These are phyloP conservation scores for Cordyceps militaris DNA, from an alignment of 2,329 filamentous ascomycete species.

Conservation along the genomic window DNA sequence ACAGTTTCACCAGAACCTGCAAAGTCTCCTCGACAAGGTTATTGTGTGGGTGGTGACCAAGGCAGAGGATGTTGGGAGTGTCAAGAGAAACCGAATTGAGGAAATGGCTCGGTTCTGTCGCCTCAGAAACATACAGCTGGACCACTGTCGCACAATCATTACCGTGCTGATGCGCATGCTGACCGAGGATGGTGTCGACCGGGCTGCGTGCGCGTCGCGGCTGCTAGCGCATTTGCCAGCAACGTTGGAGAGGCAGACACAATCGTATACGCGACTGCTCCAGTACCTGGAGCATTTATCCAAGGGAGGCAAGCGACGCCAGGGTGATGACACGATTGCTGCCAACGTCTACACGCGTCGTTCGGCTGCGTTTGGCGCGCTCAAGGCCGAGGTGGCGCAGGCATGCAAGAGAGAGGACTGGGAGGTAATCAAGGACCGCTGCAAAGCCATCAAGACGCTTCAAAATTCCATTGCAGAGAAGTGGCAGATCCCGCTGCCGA, in stretches of 20 bases:
- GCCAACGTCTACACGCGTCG: slow-evolving; percentile 16
- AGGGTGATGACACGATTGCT: slow-evolving; percentile 1
- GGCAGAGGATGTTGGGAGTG: slow-evolving; percentile 11
- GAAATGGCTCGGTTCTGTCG: slow-evolving; percentile 16
- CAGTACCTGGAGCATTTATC: slow-evolving; percentile 15
- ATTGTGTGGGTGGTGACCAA: slow-evolving; percentile 17
- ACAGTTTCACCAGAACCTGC: slow-evolving; percentile 14
- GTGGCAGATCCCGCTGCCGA: background rate
- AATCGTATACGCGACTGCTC: slow-evolving; percentile 15
- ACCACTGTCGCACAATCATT: slow-evolving; percentile 17
- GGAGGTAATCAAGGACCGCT: slow-evolving; percentile 8
- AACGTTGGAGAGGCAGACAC: slow-evolving; percentile 13
- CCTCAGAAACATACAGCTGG: slow-evolving; percentile 16
- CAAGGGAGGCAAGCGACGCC: slow-evolving; percentile 9
- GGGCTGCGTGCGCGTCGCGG: slow-evolving; percentile 6
- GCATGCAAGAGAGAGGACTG: slow-evolving; percentile 12
- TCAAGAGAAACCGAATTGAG: slow-evolving; percentile 11
- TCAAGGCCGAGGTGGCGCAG: slow-evolving; percentile 13
- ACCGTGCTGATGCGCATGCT: slow-evolving; percentile 16
- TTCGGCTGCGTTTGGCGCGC: slow-evolving; percentile 14
- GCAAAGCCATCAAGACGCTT: background rate
- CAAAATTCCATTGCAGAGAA: background rate
- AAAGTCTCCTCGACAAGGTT: slow-evolving; percentile 15
- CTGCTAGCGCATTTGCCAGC: slow-evolving; percentile 12
- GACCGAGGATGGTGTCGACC: slow-evolving; percentile 8